Evolutionary conservation across 768 basidiomycete genomes (phyloP).

Genomic region (Leucosporidium scottii): DNA sequence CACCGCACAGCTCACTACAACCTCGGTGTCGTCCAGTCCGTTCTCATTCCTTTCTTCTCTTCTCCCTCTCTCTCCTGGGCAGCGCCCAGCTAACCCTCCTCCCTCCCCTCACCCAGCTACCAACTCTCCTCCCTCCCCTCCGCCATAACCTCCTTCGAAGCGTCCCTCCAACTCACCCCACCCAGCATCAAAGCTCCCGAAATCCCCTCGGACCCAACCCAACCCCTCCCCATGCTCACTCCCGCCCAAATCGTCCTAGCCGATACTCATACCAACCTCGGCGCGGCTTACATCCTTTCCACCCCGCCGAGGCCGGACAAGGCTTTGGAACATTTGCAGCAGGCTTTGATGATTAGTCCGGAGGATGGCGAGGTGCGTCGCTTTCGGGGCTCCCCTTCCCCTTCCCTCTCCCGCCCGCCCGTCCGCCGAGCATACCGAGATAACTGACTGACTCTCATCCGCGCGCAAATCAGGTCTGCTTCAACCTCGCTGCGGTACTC

Average conservation of each 20-base stretch:
- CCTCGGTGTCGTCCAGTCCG: constrained; percentile 33
- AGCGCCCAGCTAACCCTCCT: not conserved
- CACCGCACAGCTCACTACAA: constrained; percentile 28
- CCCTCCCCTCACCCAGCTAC: constrained; percentile 8
- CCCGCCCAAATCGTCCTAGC: constrained; percentile 34
- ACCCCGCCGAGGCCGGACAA: constrained; percentile 42
- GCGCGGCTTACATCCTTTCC: constrained; percentile 43
- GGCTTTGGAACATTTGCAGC: constrained; percentile 42
- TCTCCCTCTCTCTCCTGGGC: not conserved
- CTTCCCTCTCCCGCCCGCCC: not conserved
- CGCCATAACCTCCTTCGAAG: constrained; percentile 22
- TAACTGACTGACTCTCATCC: no score
- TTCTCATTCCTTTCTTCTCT: no score
- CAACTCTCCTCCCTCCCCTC: constrained; percentile 19
- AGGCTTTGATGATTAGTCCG: constrained; percentile 30
- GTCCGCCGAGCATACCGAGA: no score
- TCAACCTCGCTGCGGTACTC: constrained; percentile 30
- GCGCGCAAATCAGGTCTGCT: no score
- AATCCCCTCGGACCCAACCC: constrained; percentile 14
- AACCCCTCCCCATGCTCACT: constrained; percentile 13
- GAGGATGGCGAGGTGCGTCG: constrained; percentile 26
- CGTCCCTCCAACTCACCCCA: constrained; percentile 11
- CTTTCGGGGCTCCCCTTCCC: not conserved
- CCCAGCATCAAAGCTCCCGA: constrained; percentile 7
- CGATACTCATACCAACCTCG: constrained; percentile 44